Evolutionary conservation across 2,329 filamentous ascomycete genomes (phyloP).

Genomic region (Botrytis medusae): DNA sequence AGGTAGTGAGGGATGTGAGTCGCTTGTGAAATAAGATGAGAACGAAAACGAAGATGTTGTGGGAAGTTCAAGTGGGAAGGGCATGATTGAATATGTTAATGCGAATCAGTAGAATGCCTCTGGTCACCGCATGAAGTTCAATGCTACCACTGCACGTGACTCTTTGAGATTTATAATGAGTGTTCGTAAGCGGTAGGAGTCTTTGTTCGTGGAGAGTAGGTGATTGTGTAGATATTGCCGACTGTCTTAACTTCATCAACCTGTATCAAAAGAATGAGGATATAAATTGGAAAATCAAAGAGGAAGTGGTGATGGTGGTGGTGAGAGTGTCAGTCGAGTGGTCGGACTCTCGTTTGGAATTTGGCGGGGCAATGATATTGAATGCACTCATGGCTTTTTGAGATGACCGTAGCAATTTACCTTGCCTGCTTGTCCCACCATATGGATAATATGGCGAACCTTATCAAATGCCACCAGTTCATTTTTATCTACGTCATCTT

Average conservation of each 20-base stretch:
- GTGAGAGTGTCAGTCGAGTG: neutral
- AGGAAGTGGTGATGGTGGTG: neutral
- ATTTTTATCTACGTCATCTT: constrained; percentile 13
- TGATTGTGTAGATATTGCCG: neutral
- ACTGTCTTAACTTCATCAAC: neutral
- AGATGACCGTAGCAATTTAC: constrained; percentile 12
- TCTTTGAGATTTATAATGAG: neutral
- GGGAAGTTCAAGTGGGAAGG: constrained; percentile 82
- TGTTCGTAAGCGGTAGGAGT: neutral
- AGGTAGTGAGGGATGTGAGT: constrained; percentile 86
- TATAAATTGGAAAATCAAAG: neutral
- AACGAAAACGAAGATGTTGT: constrained; percentile 88
- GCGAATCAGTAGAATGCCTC: neutral
- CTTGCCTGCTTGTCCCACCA: neutral
- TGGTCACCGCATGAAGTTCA: neutral
- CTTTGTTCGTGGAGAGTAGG: neutral
- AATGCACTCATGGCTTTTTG: neutral
- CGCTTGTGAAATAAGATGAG: constrained; percentile 71
- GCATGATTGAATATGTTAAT: constrained; percentile 56
- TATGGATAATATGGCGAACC: neutral
- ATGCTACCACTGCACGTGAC: neutral
- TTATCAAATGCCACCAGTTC: neutral
- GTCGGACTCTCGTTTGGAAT: neutral
- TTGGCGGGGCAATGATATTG: constrained; percentile 18
- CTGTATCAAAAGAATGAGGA: neutral